Evolutionary conservation across 495 filamentous ascomycete species (phyloP).

Genomic region (Podospora comata): DNA sequence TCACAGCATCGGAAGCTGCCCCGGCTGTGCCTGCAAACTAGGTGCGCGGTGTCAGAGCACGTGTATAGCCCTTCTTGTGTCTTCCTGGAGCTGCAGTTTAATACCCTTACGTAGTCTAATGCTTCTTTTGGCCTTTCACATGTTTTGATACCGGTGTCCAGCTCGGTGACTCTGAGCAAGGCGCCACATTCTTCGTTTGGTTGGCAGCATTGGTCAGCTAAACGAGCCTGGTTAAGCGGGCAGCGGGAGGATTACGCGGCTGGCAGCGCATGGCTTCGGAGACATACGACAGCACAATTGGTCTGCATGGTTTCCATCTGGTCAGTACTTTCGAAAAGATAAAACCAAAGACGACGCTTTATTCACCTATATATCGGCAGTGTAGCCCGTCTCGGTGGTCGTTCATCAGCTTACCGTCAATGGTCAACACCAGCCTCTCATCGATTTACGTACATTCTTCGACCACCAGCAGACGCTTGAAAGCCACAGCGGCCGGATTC

Average conservation of each 20-base stretch:
- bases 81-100: background rate
- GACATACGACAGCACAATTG: background rate
- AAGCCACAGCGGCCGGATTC: no score
- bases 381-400: background rate
- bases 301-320: background rate
- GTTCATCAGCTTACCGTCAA: background rate
- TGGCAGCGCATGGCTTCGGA: background rate
- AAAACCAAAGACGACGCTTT: background rate
- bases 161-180: background rate
- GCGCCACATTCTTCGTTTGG: background rate
- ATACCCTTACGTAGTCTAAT: background rate
- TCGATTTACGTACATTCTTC: background rate
- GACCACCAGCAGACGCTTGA: no score
- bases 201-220: background rate
- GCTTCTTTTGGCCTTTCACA: background rate
- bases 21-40: background rate
- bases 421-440: background rate
- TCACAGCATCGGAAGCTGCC: slow-evolving; percentile 5
- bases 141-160: background rate
- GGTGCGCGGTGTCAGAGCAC: background rate
- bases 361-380: background rate
- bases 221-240: background rate
- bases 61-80: background rate
- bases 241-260: background rate
- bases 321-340: background rate